phyloP scores from a whole-genome alignment of 768 basidiomycete species.

The Mycena floridula region DNA sequence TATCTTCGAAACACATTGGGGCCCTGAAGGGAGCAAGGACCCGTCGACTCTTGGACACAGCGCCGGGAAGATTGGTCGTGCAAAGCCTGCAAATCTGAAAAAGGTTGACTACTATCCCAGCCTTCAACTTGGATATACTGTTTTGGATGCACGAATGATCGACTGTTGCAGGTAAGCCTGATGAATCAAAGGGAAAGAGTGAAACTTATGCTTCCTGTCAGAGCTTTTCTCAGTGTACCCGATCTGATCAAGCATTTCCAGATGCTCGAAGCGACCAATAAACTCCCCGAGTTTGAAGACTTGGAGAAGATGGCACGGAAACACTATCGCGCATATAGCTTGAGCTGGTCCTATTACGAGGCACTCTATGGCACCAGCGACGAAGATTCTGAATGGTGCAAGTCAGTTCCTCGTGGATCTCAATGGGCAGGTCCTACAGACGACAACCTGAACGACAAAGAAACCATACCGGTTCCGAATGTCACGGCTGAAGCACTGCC shows the following conservation, averaged over 20 bases:
- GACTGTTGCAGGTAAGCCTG: conserved; percentile 15
- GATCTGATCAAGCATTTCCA: neutral
- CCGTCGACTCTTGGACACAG: conserved; percentile 11
- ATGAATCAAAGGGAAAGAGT: neutral
- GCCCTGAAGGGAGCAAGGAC: conserved; percentile 2
- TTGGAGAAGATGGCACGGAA: neutral
- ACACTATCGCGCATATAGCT: neutral
- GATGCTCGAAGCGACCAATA: neutral
- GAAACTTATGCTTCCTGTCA: neutral
- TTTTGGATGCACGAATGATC: conserved; percentile 9
- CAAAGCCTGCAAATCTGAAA: conserved; percentile 8
- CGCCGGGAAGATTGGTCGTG: conserved; percentile 3
- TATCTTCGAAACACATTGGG: conserved; percentile 8
- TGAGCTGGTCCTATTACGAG: neutral
- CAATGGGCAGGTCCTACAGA: neutral
- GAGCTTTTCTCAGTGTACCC: neutral
- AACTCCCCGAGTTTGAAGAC: neutral
- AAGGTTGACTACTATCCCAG: conserved; percentile 12
- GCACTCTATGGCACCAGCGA: neutral
- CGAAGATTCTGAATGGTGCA: neutral
- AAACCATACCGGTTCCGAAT: neutral
- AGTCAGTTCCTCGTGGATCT: neutral
- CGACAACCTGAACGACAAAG: too few relatives aligned
- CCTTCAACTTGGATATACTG: conserved; percentile 5
- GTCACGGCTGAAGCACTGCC: neutral